Base-by-base conservation (phyloP, 306 rosid species). In the Rubus parviflorus region DNA sequence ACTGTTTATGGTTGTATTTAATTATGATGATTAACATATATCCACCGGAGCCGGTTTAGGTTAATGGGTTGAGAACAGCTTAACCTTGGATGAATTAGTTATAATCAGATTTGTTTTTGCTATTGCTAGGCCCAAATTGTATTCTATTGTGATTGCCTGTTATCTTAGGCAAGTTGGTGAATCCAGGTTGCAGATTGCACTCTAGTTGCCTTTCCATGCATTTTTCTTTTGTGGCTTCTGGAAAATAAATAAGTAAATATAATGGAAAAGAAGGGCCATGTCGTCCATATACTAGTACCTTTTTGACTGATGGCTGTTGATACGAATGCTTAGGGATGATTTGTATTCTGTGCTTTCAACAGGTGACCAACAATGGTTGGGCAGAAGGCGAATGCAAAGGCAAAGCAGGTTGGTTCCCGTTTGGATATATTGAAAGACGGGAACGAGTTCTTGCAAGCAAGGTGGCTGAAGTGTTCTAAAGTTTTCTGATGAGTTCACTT, bases 321-420 rank as follows among this genome's bases (percentile, higher is more conserved):
- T 58, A 22, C n/a, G 17, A 58, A 30, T 56, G 40, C 48, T 38
- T 46, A n/a, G 20, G 20, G 40, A 19, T 74, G 51, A 47, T 48
- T 47, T 22, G 43, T 66, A 8, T 65, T 42, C 38, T 72, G 37
- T 75, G 68, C 15, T 68, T 57, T 77, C 70, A 67, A 80, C 88
- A 95, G 97, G 97, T 95, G 61, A 46, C 90, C 16, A 92, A 90
- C 92, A 89, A 87, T 48, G 98, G 98, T 73, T 95, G 98, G 98
- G 98, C 98, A 5, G 98, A 95, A 89, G 98, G 98, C 8, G 98
- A 95, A 90, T 87, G 97, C 92, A 90, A 92, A 83, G 98, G 98
- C 22, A 92, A 38, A 86, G 97, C 97, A 30, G 98, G 97, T 61
- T 92, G 98, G 98, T 95, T 95, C 85, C 97, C 98, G 13, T 90